Evolutionary conservation across 352 stramenopile species (phyloP).

Genomic region (Globisporangium acanthophoron): DNA sequence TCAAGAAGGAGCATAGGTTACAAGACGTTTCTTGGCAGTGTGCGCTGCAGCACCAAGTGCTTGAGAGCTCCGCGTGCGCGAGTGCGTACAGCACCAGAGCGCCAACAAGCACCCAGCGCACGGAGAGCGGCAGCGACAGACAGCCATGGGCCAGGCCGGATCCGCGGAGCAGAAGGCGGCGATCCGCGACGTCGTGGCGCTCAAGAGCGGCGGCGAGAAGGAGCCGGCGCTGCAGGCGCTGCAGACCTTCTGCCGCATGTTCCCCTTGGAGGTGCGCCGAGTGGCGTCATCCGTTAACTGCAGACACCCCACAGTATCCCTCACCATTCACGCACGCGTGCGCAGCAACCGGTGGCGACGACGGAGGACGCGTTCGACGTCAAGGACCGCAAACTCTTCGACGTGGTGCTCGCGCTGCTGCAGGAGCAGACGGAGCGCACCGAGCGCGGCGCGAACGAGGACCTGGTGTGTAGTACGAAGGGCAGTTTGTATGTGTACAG

Average conservation of each 20-base stretch:
- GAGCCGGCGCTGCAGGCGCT: conserved; percentile 44
- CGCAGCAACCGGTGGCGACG: conserved; percentile 20
- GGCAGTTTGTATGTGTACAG: no score
- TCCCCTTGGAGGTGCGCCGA: conserved; percentile 49
- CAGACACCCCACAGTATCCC: no score
- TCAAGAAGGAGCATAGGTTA: no score
- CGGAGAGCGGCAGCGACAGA: background rate
- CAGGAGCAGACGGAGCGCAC: conserved; percentile 57
- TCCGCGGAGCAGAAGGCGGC: conserved; percentile 78
- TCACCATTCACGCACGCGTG: background rate
- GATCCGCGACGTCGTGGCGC: conserved; percentile 61
- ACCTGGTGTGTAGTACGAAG: conserved; percentile 27
- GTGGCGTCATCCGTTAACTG: background rate
- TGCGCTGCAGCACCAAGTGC: no score
- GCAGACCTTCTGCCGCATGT: conserved; percentile 71
- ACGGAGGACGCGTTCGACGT: conserved; percentile 41
- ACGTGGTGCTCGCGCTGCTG: conserved; percentile 64
- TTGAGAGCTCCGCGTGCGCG: no score
- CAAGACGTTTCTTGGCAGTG: no score
- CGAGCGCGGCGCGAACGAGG: conserved; percentile 41
- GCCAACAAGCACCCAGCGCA: no score
- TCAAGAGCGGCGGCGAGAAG: conserved; percentile 44
- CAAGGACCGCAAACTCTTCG: conserved; percentile 74
- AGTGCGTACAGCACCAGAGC: no score
- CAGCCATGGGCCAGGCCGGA: conserved; percentile 64